Conservation (phyloP, 1,284 basidiomycete genomes). For the Grifola frondosa region DNA sequence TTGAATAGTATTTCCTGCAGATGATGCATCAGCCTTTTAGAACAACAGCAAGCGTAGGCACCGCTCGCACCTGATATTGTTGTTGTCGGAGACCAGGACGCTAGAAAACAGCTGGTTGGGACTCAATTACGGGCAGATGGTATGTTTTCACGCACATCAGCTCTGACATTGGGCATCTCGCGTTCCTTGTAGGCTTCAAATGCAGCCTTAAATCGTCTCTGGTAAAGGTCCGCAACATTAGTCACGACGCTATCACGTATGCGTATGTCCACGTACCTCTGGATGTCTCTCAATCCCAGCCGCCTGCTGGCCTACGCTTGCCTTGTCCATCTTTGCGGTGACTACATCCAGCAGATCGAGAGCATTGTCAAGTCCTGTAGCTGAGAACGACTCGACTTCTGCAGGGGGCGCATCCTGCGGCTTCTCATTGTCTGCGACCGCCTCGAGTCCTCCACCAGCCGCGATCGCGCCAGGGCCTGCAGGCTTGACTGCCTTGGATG, state of each 20-base stretch:
- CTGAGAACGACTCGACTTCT: slow-evolving; percentile 69
- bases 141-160: slow-evolving; percentile 74
- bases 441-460: slow-evolving; percentile 54
- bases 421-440: slow-evolving; percentile 20
- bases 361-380: slow-evolving; percentile 90
- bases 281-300: slow-evolving; percentile 90
- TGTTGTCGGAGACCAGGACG: slow-evolving; percentile 82
- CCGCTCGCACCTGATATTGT: slow-evolving; percentile 71
- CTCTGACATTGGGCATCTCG: slow-evolving; percentile 76
- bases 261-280: slow-evolving; percentile 59
- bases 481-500: slow-evolving; percentile 48
- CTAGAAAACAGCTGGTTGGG: slow-evolving; percentile 43
- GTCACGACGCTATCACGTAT: slow-evolving; percentile 1
- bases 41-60: slow-evolving; percentile 17
- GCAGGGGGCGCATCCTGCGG: slow-evolving; percentile 29
- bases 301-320: slow-evolving; percentile 80
- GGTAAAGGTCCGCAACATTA: slow-evolving; percentile 8
- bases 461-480: slow-evolving; percentile 77
- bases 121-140: no score
- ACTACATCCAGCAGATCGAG: slow-evolving; percentile 89
- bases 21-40: background rate
- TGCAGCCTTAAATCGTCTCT: slow-evolving; percentile 90
- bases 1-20: slow-evolving; percentile 71
- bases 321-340: slow-evolving; percentile 91
- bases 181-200: slow-evolving; percentile 92